A percentile compares a stretch with the other conserved stretches of the same genome.
Evolutionary conservation across 306 rosid genomes (phyloP).

Genomic region (Cicer bijugum): DNA sequence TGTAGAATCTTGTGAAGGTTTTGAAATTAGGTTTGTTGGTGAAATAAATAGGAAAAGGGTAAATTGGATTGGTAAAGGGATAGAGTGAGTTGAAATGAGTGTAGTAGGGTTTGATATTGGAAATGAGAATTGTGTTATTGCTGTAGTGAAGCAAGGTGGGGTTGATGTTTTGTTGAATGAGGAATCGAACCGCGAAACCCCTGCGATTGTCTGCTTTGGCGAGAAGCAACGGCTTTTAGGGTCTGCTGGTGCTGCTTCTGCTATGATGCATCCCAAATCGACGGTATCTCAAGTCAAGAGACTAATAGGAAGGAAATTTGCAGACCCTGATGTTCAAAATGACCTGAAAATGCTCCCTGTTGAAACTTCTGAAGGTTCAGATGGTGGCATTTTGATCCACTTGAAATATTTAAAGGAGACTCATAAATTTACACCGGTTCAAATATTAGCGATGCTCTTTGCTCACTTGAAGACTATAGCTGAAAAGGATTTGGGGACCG

Average conservation of each 20-base stretch:
- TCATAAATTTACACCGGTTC: conserved; percentile 69
- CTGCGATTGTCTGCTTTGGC: conserved; percentile 78
- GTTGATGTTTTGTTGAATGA: conserved; percentile 82
- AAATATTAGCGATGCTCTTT: conserved; percentile 83
- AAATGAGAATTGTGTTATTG: conserved; percentile 92
- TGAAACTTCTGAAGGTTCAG: conserved; percentile 65
- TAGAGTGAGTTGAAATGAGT: conserved; percentile 60
- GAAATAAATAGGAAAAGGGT: conserved; percentile 35
- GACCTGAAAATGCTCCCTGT: conserved; percentile 65
- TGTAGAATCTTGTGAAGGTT: conserved; percentile 31
- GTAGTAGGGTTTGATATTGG: conserved; percentile 96
- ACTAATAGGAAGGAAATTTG: conserved; percentile 66
- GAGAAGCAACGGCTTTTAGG: conserved; percentile 96
- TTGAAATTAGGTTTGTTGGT: conserved; percentile 38
- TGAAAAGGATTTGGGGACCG: conserved; percentile 63
- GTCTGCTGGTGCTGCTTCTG: conserved; percentile 89
- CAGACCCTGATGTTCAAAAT: conserved; percentile 62
- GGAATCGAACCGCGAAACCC: conserved; percentile 93
- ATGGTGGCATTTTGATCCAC: conserved; percentile 78
- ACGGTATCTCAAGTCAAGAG: conserved; percentile 90
- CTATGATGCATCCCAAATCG: conserved; percentile 78
- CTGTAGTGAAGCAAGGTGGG: conserved; percentile 87
- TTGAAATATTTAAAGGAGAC: conserved; percentile 63
- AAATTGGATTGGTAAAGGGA: conserved; percentile 35
- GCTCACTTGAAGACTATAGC: conserved; percentile 72